These are phyloP conservation scores for Malassezia cuniculi DNA, from an alignment of 1,284 basidiomycete species.

Conservation along the genomic window DNA sequence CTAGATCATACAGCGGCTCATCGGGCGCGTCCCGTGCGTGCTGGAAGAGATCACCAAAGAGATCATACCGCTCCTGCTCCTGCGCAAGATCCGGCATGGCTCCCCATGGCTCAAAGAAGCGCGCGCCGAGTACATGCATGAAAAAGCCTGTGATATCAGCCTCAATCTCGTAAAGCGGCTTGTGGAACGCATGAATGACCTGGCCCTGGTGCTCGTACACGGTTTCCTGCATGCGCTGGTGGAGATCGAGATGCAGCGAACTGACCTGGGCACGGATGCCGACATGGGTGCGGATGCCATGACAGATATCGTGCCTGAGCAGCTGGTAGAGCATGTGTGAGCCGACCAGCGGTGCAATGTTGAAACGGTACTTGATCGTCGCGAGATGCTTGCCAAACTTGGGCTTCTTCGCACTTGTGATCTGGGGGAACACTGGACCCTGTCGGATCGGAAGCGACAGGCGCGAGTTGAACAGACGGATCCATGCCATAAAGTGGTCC, in stretches of 20 bases:
- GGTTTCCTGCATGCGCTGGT: slow-evolving; percentile 75
- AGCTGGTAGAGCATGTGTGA: slow-evolving; percentile 78
- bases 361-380: slow-evolving; percentile 82
- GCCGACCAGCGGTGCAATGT: slow-evolving; percentile 65
- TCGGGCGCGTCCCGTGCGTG: slow-evolving; percentile 51
- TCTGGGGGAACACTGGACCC: slow-evolving; percentile 64
- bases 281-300: slow-evolving; percentile 65
- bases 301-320: slow-evolving; percentile 59
- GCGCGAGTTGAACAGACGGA: slow-evolving; percentile 65
- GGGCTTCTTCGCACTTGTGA: slow-evolving; percentile 54
- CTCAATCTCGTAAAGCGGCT: slow-evolving; percentile 85
- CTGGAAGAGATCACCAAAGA: slow-evolving; percentile 69
- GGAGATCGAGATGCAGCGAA: slow-evolving; percentile 74
- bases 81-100: slow-evolving; percentile 4
- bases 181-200: slow-evolving; percentile 49
- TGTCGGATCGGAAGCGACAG: slow-evolving; percentile 75
- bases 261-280: slow-evolving; percentile 71
- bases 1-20: slow-evolving; percentile 50
- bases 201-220: slow-evolving; percentile 38
- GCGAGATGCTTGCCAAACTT: slow-evolving; percentile 80
- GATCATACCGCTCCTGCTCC: slow-evolving; percentile 48
- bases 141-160: slow-evolving; percentile 66
- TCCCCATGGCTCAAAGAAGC: slow-evolving; percentile 49
- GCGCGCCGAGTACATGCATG: slow-evolving; percentile 64
- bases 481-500: slow-evolving; percentile 87